Conservation (phyloP, 257 asterid species). For the Cordia subcordata region DNA sequence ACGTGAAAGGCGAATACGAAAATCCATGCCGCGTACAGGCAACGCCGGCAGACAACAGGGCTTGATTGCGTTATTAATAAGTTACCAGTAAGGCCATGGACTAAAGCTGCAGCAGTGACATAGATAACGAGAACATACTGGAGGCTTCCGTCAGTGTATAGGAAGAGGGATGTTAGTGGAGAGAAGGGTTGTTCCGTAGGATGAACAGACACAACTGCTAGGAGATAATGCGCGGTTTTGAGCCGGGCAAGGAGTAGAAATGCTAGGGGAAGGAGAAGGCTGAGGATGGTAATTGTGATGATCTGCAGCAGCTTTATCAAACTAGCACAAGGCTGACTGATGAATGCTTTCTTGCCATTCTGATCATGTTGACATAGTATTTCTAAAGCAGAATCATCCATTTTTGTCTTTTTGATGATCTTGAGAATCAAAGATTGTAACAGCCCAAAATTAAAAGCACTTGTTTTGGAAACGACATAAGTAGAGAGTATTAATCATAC, state of each 20-base stretch:
- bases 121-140: slow-evolving; percentile 40
- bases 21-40: slow-evolving; percentile 47
- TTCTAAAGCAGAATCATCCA: not conserved
- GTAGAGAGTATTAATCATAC: too few relatives aligned
- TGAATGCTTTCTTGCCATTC: not conserved
- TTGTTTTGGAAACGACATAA: too few relatives aligned
- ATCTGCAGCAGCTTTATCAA: slow-evolving; percentile 39
- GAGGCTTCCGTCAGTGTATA: slow-evolving; percentile 31
- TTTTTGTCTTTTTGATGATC: too few relatives aligned
- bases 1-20: slow-evolving; percentile 43
- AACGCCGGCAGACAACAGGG: slow-evolving; percentile 11
- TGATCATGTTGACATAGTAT: not conserved
- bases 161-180: slow-evolving; percentile 22
- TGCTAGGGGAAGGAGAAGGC: slow-evolving; percentile 79
- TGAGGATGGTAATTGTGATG: slow-evolving; percentile 51
- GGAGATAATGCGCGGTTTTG: slow-evolving; percentile 45
- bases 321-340: not conserved
- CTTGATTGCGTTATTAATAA: not conserved
- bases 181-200: not conserved
- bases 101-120: slow-evolving; percentile 37
- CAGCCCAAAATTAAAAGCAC: too few relatives aligned
- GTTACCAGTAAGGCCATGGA: slow-evolving; percentile 33
- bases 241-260: slow-evolving; percentile 67
- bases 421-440: too few relatives aligned
- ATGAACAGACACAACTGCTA: slow-evolving; percentile 27